Base-by-base conservation (phyloP, 2,329 filamentous ascomycete genomes). In the Talaromyces verruculosus region DNA sequence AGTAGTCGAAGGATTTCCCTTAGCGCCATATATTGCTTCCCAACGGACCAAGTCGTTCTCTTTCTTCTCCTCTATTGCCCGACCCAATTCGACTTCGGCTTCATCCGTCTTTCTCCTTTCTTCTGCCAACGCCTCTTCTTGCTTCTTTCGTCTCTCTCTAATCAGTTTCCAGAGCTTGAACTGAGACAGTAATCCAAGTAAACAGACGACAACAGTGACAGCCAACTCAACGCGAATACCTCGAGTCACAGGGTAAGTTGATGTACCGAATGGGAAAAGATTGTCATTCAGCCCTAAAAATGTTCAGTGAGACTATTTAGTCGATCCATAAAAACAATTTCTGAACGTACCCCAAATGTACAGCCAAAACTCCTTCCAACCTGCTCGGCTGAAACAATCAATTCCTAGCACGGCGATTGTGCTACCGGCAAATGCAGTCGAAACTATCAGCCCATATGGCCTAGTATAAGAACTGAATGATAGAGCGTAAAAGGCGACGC, bases 341-440 rank as follows among this genome's bases (percentile, higher is more conserved):
- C 11, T 28, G 19, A 66, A 17, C 84, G 77, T 75, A 87, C 85
- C 82, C 94, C 94, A 98, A 43, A 96, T 84, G 75, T 96, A 98
- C 5, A 92, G 85, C 94, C 94, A 98, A 71, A 97, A 97, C 76
- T 98, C 94, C 77, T 97, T 97, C 71, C 96, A 81, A 0, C 94
- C 94, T n/a, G 93, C 92, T 68, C 88, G 84, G 72, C 89, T 94
- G 72, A 94, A 96, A 77, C 92, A 96, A 76, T 98, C 94, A 66
- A 98, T 91, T 2, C 94, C 94, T 2, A 98, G 79, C 15, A 96
- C 86, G 0, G 90, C 83, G 2, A 87, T 87, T 0, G 92, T 97
- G 3, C 92, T 89, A 7, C 94, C 94, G 4, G 88, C 85, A 74
- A 97, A 96, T 0, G 93, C 87, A 13, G 92, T 92, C 58, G 87